Base-by-base conservation (phyloP, 2,329 filamentous ascomycete species). In the Lachnellula cervina region DNA sequence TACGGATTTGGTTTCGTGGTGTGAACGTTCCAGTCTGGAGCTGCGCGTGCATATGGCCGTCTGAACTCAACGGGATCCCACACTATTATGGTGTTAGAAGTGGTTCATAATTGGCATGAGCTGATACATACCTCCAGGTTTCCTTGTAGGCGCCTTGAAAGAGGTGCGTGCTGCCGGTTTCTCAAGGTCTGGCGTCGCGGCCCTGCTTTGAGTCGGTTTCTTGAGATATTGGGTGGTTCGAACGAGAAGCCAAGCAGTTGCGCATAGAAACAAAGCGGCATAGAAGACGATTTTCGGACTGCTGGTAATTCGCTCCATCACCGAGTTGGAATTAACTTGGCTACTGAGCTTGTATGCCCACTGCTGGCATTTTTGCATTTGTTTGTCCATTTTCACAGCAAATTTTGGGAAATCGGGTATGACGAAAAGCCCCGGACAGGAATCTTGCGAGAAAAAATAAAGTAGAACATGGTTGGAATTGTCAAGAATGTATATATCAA, bases 1-100 rank as follows among this genome's bases (percentile, higher is more conserved):
- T 70, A 70, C 37, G 68, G 60, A n/a, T 64, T 63, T 55, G 68
- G 68, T 38, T 68, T 68, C 8, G 66, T 59, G 21, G 64, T 66
- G 34, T 67, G 55, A 4, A 69, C 65, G 56, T 69, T 58, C 68
- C 68, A 70, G 44, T 66, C 52, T 1, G 62, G 61, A 35, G 54
- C 58, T 28, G 68, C 65, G 14, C 60, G 19, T 52, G 66, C 65
- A 45, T 58, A 62, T 44, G 68, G 68, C 28, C 68, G 60, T 57
- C 65, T 63, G 58, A 69, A 70, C 23, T 69, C 59, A 46, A 66
- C 49, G 8, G 68, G 66, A 28, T 62, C 57, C 68, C 68, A 70
- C n/a, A 66, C 68, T 70, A 25, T 52, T 23, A 43, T 9, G 17
- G 17, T 28, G 46, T 66, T 38, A 65, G 60, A 47, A 44, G n/a